Evolutionary conservation across 441 rosid genomes (phyloP).

Genomic region (Arabidopsis lyrata): DNA sequence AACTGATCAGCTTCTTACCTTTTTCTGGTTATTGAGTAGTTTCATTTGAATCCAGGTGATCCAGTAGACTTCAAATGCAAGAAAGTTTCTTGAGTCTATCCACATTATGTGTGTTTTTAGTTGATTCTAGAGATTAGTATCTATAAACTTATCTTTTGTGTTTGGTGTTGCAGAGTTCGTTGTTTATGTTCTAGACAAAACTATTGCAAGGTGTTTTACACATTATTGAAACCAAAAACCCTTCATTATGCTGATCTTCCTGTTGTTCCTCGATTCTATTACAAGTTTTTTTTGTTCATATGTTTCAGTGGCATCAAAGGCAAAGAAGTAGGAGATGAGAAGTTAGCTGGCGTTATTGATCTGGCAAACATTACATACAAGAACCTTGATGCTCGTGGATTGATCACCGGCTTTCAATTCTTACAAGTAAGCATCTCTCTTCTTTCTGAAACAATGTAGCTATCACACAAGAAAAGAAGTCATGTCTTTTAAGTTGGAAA

Average conservation of each 20-base stretch:
- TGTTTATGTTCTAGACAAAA: conserved; percentile 80
- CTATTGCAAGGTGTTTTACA: conserved; percentile 71
- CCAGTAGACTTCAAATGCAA: not conserved
- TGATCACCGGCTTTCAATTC: conserved; percentile 83
- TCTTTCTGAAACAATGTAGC: not conserved
- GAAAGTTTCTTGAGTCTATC: not conserved
- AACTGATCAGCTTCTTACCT: not conserved
- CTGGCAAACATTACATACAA: conserved; percentile 66
- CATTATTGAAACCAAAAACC: conserved; percentile 20
- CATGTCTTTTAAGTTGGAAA: not conserved
- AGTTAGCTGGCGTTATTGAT: conserved; percentile 66
- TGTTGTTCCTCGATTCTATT: not conserved
- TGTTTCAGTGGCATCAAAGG: conserved; percentile 68
- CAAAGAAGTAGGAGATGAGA: conserved; percentile 79
- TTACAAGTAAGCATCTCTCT: conserved; percentile 72
- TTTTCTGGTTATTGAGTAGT: conserved; percentile 15
- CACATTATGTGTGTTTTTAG: not conserved
- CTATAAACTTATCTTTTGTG: conserved; percentile 8
- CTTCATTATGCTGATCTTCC: not conserved
- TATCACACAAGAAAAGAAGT: too few relatives aligned
- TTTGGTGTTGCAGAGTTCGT: conserved; percentile 72
- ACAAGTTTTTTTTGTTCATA: conserved; percentile 31
- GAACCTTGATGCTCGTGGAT: conserved; percentile 78
- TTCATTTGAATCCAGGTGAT: conserved; percentile 10
- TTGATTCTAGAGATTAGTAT: not conserved